Evolutionary conservation across 129 eudicot species (phyloP).

Genomic region (Escallonia herrerae): DNA sequence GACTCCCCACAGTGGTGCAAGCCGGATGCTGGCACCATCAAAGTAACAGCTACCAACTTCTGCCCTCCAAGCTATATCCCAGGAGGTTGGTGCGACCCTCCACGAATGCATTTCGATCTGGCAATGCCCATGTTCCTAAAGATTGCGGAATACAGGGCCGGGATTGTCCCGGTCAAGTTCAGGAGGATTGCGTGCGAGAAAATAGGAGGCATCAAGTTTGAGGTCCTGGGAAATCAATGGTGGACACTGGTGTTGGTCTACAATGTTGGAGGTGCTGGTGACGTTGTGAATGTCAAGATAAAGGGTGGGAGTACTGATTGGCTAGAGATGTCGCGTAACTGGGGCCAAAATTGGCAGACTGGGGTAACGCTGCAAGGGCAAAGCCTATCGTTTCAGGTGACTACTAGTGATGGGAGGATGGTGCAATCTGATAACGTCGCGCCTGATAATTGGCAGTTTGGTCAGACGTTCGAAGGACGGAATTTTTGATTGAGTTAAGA

Average conservation of each 20-base stretch:
- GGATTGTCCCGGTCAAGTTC: constrained; percentile 35
- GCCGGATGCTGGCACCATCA: constrained; percentile 36
- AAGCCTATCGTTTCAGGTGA: constrained; percentile 13
- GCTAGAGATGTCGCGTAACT: constrained; percentile 10
- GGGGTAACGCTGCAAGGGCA: neutral
- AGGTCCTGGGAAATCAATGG: constrained; percentile 7
- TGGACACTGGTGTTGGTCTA: constrained; percentile 12
- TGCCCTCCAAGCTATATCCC: constrained; percentile 40
- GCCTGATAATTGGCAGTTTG: constrained; percentile 70
- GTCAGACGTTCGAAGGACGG: constrained; percentile 64
- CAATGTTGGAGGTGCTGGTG: constrained; percentile 20
- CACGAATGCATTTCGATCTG: constrained; percentile 41
- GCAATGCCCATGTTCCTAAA: constrained; percentile 46
- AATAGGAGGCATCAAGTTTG: constrained; percentile 17
- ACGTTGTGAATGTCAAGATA: constrained; percentile 5
- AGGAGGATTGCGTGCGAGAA: constrained; percentile 6
- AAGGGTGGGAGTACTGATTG: constrained; percentile 6
- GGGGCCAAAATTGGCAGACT: constrained; percentile 20
- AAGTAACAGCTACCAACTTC: constrained; percentile 42
- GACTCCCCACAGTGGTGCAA: constrained; percentile 32
- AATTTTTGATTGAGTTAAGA: constrained; percentile 31
- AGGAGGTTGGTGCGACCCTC: constrained; percentile 58
- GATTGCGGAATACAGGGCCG: constrained; percentile 40
- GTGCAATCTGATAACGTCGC: constrained; percentile 50
- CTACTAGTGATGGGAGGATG: constrained; percentile 13